Conservation (phyloP, 2,329 filamentous ascomycete genomes). For the Cordyceps fumosorosea region DNA sequence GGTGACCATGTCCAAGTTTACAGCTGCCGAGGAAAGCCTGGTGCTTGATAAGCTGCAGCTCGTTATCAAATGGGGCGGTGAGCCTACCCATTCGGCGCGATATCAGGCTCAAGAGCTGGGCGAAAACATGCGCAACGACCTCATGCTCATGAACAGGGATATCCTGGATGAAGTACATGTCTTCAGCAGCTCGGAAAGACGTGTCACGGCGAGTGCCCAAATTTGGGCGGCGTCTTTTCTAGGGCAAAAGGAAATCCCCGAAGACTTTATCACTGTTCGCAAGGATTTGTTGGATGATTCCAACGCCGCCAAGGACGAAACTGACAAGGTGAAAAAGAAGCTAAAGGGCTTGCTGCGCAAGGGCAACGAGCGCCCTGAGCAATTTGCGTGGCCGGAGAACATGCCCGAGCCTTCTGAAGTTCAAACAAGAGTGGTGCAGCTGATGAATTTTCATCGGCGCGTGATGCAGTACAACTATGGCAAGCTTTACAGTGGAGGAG, state of each 20-base stretch:
- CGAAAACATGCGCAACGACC: constrained; percentile 90
- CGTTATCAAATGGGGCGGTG: constrained; percentile 98
- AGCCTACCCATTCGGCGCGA: constrained; percentile 92
- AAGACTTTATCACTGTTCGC: constrained; percentile 81
- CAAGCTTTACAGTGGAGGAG: constrained; percentile 64
- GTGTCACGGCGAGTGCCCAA: constrained; percentile 91
- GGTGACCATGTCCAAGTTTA: constrained; percentile 87
- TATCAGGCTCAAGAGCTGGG: constrained; percentile 95
- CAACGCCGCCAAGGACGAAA: constrained; percentile 96
- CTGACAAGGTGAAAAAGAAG: constrained; percentile 99
- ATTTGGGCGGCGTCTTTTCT: constrained; percentile 91
- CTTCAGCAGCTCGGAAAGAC: constrained; percentile 90
- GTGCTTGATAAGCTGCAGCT: constrained; percentile 94
- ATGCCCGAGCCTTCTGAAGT: constrained; percentile 93
- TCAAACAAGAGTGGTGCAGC: constrained; percentile 80
- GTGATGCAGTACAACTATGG: constrained; percentile 94
- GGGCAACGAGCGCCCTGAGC: constrained; percentile 85
- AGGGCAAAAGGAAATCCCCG: constrained; percentile 74
- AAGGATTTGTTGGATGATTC: constrained; percentile 96
- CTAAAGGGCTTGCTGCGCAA: constrained; percentile 86
- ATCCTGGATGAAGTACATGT: constrained; percentile 88
- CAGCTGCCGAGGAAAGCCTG: constrained; percentile 85
- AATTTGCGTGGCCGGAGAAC: constrained; percentile 97
- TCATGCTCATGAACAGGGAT: constrained; percentile 86
- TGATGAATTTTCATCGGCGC: constrained; percentile 95